A percentile compares a stretch with the other conserved stretches of the same genome.
phyloP scores from a whole-genome alignment of 2,329 filamentous ascomycete genomes.

The Erysiphe pulchra region DNA sequence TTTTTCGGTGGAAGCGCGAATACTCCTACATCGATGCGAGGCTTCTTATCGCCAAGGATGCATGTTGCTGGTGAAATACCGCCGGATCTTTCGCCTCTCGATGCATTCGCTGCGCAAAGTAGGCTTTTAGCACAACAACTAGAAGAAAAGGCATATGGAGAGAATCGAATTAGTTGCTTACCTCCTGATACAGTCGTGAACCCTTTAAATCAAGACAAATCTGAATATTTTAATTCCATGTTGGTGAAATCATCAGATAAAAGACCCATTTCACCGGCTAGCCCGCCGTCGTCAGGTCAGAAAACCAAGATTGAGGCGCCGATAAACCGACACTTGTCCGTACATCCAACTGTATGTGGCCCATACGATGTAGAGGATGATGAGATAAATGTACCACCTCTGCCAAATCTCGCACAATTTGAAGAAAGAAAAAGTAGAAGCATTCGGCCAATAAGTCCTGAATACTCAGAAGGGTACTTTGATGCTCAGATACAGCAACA shows the following conservation, averaged over 20 bases:
- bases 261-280: constrained; percentile 11
- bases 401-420: constrained; percentile 1
- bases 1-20: constrained; percentile 8
- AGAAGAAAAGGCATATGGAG: constrained; percentile 47
- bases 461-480: constrained; percentile 14
- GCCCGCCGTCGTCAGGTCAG: constrained; percentile 20
- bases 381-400: constrained; percentile 1
- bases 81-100: constrained; percentile 75
- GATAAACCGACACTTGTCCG: constrained; percentile 36
- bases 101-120: constrained; percentile 84
- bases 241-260: constrained; percentile 30
- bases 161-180: constrained; percentile 59
- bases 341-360: constrained; percentile 46
- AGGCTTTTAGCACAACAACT: constrained; percentile 69
- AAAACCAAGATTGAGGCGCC: constrained; percentile 28
- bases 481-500: constrained; percentile 28
- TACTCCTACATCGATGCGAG: constrained; percentile 7
- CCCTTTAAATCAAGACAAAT: constrained; percentile 52
- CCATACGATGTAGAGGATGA: constrained; percentile 1
- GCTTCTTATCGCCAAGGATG: constrained; percentile 35
- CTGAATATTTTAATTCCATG: constrained; percentile 56
- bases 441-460: constrained; percentile 4
- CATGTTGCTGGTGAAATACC: constrained; percentile 61
- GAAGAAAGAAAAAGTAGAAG: constrained; percentile 4
- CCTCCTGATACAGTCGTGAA: constrained; percentile 55